Evolutionary conservation across 495 filamentous ascomycete genomes (phyloP), one percentile per base, ranked within the genome.

Genomic region (Aspergillus kassunensis): DNA sequence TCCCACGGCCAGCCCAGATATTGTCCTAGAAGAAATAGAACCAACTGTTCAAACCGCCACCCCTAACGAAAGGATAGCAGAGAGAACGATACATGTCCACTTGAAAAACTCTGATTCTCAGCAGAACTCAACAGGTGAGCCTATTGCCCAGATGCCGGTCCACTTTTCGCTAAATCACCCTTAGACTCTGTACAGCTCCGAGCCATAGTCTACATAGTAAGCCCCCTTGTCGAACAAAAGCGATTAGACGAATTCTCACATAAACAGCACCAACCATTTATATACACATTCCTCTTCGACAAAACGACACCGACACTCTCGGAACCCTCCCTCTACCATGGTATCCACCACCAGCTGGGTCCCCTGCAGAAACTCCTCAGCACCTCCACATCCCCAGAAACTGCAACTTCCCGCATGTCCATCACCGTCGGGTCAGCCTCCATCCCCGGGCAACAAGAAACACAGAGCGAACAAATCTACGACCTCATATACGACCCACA

Each of bases 211-310:
- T 87, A 87, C 56, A 72, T 83, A 49, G 78, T 81, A 67, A 43
- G 76, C 23, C 3, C 33, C n/a, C 20, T 16, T 30, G 7, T 1
- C 4, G 29, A 19, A 46, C 1, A 50, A 36, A 25, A 4, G 7
- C 12, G 3, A 21, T 30, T 1, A 4, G 4, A 29, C 8, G 15
- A 18, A 24, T n/a, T 7, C 34, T 49, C 33, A 36, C 45, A 18
- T 15, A n/a, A 45, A 48, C 49, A 75, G 70, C 84, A 89, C 58
- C 82, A 80, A 62, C 93, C 93, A 3, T 97, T 97, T 69, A 86
- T 96, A 48, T 96, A 90, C 66, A 85, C 89, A 4, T 89, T 97
- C 58, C 75, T 98, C 13, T 97, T 97, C 70, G 78, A 87, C 40
- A 77, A 83, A 11, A 71, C 74, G 33, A 86, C 90, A 1, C 76